Evolutionary conservation across 345 rosid species (phyloP).

Genomic region (Clarkia xantiana): DNA sequence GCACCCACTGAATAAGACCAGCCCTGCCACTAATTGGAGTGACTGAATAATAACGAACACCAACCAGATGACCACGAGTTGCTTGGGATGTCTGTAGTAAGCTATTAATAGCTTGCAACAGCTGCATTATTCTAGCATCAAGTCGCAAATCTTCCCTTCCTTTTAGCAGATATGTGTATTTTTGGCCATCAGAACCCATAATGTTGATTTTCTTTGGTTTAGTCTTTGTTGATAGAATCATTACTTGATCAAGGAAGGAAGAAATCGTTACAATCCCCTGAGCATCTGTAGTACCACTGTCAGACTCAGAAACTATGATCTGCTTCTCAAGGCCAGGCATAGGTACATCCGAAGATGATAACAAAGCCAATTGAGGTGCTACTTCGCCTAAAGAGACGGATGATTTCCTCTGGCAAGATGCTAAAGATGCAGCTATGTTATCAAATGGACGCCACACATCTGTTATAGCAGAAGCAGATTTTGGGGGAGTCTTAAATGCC

Average conservation of each 20-base stretch:
- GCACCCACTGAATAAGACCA: constrained; percentile 93
- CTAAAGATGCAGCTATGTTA: constrained; percentile 68
- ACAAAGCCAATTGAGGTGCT: constrained; percentile 66
- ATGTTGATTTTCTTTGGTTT: constrained; percentile 82
- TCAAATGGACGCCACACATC: constrained; percentile 88
- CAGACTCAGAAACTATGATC: constrained; percentile 36
- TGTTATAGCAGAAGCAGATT: constrained; percentile 50
- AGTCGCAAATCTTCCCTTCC: constrained; percentile 96
- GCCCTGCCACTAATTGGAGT: constrained; percentile 92
- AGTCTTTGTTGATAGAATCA: constrained; percentile 77
- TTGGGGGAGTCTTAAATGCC: constrained; percentile 65
- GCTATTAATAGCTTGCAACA: constrained; percentile 76
- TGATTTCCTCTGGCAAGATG: constrained; percentile 72
- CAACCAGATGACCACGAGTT: constrained; percentile 35
- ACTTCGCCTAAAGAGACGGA: constrained; percentile 66
- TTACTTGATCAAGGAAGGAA: constrained; percentile 55
- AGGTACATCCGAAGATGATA: constrained; percentile 84
- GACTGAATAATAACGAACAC: constrained; percentile 71
- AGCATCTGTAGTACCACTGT: constrained; percentile 25
- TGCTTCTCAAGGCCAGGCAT: constrained; percentile 93
- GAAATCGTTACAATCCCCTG: constrained; percentile 61
- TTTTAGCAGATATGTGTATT: constrained; percentile 68
- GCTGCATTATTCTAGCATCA: constrained; percentile 96
- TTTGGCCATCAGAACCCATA: constrained; percentile 83
- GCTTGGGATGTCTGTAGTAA: constrained; percentile 43